Base-by-base conservation (phyloP, 2,329 filamentous ascomycete species). In the Aspergillus ruber region DNA sequence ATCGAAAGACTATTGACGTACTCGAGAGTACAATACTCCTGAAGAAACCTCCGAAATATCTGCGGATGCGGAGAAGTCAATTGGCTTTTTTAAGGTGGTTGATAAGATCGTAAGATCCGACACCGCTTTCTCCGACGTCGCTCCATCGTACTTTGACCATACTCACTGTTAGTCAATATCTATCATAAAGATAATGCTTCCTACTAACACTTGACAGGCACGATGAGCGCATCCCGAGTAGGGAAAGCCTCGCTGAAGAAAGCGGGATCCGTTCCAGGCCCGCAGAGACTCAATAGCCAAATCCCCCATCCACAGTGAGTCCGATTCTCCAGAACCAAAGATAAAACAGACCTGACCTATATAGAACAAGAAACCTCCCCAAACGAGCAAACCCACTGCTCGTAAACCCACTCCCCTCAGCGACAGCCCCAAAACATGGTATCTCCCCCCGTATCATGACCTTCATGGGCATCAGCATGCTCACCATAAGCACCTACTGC, bases 401-500 rank as follows among this genome's bases (percentile, higher is more conserved):
- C 27, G 42, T 49, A 36, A 53, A 56, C 42, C 50, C 56, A 51
- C 47, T 55, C 42, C 32, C 51, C 8, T 44, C 47, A 15, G 49
- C 46, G 42, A 49, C 46, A 12, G 47, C 48, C 35, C 33, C 33
- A 35, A 35, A 35, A n/a, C 36, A 39, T 20, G 36, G 36, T 17
- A 58, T 67, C 45, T 61, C 65, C 6, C 64, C 67, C 3, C 55
- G 58, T 38, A 58, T 62, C 15, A 60, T 73, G 51, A 70, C 67
- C 40, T 56, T 66, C 13, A 50, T 69, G 12, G 70, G 66, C 3
- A 52, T 73, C 36, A 60, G 67, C 43, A 60, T 68, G 43, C 66
- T 74, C 35, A 56, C 57, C 1, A 60, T 75, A 13, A 70, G 71
- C 48, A 64, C 64, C 10, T 76, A 76, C 59, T 64, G 65, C 47